Evolutionary conservation across 305 asterid species (phyloP).

Genomic region (Solanum hybrid): DNA sequence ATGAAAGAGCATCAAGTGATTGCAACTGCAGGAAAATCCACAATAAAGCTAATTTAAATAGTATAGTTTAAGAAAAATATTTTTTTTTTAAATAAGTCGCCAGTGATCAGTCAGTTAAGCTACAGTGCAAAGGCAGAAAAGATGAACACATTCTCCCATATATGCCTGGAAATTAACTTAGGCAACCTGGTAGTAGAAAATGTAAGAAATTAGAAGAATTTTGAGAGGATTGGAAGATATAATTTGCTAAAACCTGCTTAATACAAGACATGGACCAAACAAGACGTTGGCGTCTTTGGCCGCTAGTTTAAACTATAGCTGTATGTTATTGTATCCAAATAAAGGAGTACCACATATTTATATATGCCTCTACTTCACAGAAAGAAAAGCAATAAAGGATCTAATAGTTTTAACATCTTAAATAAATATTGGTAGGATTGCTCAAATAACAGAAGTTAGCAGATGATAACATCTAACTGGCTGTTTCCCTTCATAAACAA

Average conservation of each 20-base stretch:
- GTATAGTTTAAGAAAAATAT: not conserved
- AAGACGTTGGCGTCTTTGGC: not conserved
- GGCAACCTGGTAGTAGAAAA: not conserved
- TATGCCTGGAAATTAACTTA: not conserved
- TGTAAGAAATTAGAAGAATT: not conserved
- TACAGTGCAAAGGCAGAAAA: not conserved
- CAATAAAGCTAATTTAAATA: not conserved
- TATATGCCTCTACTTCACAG: not conserved
- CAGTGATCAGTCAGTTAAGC: not conserved
- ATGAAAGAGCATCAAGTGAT: conserved; percentile 61
- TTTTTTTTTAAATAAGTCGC: too few relatives aligned
- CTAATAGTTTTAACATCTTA: not conserved
- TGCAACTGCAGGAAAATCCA: conserved; percentile 54
- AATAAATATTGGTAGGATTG: not conserved
- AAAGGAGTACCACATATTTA: not conserved
- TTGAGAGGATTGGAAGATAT: not conserved
- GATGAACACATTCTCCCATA: not conserved
- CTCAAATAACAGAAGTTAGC: not conserved
- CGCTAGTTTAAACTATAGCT: not conserved
- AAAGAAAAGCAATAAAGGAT: not conserved
- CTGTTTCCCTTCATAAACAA: not conserved
- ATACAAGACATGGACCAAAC: not conserved
- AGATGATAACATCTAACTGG: not conserved
- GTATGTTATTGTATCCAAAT: not conserved
- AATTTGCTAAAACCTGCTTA: not conserved